A percentile compares a stretch with the other conserved stretches of the same genome.
Evolutionary conservation across 176 grass and related monocot genomes (phyloP).

Genomic region (barley (Hordeum vulgare)): MorexV3_pseudomolecules_assembly NC_058518.1:472684001-472684500

Average conservation of each 20-base stretch:
- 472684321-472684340: background rate
- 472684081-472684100: conserved; percentile 80
- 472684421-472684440: background rate
- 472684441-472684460: background rate
- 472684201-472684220: background rate
- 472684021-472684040: conserved; percentile 73
- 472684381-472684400: background rate
- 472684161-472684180: background rate
- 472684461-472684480: conserved; percentile 4
- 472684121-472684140: background rate
- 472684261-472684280: background rate
- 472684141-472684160: background rate
- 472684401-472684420: background rate
- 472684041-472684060: conserved; percentile 90
- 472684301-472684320: background rate
- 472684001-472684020: conserved; percentile 82
- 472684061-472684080: conserved; percentile 95
- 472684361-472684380: background rate
- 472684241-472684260: conserved; percentile 7
- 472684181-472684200: background rate
- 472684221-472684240: conserved; percentile 4
- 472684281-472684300: background rate
- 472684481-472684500: background rate
- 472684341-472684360: background rate
- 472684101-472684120: conserved; percentile 6